Evolutionary conservation across 2,329 filamentous ascomycete species (phyloP).

Genomic region (Pleurostoma richardsiae): DNA sequence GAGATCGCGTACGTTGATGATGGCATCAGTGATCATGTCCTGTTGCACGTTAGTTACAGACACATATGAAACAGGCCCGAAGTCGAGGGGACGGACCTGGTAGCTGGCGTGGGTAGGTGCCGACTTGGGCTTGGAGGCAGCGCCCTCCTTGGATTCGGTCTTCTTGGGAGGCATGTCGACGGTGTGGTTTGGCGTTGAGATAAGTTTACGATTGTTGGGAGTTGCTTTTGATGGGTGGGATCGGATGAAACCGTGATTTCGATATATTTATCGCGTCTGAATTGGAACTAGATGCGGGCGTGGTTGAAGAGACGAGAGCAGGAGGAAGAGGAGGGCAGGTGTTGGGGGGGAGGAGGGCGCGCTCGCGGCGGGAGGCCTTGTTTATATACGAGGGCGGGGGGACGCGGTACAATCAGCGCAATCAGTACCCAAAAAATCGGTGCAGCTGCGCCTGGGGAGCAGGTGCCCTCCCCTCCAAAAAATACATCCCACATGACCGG

Average conservation of each 20-base stretch:
- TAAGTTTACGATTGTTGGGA: not conserved
- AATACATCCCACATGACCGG: slow-evolving; percentile 12
- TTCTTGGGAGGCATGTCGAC: slow-evolving; percentile 57
- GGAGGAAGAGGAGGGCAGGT: slow-evolving; percentile 31
- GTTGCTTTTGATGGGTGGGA: slow-evolving; percentile 1
- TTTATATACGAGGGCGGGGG: slow-evolving; percentile 56
- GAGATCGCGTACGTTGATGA: slow-evolving; percentile 49
- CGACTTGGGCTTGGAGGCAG: slow-evolving; percentile 43
- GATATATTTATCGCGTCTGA: slow-evolving; percentile 8
- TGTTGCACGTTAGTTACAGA: slow-evolving; percentile 31
- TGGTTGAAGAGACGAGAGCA: slow-evolving; percentile 15
- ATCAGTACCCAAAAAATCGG: slow-evolving; percentile 38
- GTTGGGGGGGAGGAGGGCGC: slow-evolving; percentile 37
- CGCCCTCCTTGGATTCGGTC: slow-evolving; percentile 25
- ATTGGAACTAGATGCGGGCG: slow-evolving; percentile 16
- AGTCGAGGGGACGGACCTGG: slow-evolving; percentile 41
- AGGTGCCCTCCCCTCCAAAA: not conserved
- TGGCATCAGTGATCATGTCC: slow-evolving; percentile 61
- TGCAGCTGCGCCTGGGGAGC: too few species aligned
- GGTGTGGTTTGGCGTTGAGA: slow-evolving; percentile 14
- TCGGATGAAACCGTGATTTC: slow-evolving; percentile 10
- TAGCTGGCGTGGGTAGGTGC: slow-evolving; percentile 47
- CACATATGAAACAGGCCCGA: slow-evolving; percentile 10
- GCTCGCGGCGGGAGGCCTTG: slow-evolving; percentile 49
- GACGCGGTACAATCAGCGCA: slow-evolving; percentile 34